A percentile compares a stretch with the other conserved stretches of the same genome.
phyloP scores from a whole-genome alignment of 495 filamentous ascomycete species.

The Usnea hakonensis region DNA sequence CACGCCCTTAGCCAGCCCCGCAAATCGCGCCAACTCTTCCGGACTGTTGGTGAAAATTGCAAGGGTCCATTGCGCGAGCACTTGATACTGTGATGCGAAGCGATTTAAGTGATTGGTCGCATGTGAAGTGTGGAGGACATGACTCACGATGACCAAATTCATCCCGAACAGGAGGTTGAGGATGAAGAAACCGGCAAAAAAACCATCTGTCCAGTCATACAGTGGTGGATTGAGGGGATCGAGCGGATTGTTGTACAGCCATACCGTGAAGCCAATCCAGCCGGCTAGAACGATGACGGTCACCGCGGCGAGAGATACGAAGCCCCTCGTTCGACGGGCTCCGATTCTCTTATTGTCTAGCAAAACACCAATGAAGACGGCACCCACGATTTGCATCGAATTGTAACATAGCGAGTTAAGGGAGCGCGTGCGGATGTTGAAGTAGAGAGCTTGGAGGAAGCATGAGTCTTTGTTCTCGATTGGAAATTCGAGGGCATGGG shows the following conservation, averaged over 20 bases:
- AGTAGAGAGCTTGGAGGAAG: not conserved
- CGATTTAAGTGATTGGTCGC: no score
- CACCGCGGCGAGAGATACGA: not conserved
- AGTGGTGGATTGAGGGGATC: not conserved
- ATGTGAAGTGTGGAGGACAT: no score
- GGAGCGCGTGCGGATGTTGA: not conserved
- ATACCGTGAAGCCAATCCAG: not conserved
- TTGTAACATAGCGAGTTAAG: not conserved
- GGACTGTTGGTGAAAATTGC: conserved; percentile 7
- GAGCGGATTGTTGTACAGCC: not conserved
- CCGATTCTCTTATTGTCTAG: not conserved
- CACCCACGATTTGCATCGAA: not conserved
- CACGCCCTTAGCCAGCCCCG: not conserved
- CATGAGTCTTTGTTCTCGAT: not conserved
- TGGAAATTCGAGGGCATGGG: not conserved
- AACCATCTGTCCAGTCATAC: not conserved
- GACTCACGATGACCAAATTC: not conserved
- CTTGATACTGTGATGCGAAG: conserved; percentile 11
- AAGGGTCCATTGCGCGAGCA: conserved; percentile 11
- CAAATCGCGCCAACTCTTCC: not conserved
- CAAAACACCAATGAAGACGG: not conserved
- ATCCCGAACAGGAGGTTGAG: not conserved
- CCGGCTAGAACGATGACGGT: not conserved
- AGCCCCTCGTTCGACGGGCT: not conserved
- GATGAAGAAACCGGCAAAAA: not conserved